Evolutionary conservation across 306 rosid species (phyloP).

Genomic region (Myrica gale): DNA sequence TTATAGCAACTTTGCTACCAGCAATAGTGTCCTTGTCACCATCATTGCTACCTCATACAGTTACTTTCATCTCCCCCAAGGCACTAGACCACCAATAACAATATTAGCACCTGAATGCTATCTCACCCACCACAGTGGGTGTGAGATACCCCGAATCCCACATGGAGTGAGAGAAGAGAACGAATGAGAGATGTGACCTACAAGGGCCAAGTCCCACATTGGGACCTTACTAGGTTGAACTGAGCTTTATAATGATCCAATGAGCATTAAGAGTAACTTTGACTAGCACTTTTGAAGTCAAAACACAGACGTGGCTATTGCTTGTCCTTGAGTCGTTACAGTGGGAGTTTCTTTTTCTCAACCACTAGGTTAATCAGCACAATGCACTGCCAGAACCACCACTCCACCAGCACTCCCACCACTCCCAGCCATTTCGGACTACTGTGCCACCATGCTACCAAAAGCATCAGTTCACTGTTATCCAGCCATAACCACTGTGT

Average conservation of each 20-base stretch:
- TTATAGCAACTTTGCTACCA: not conserved
- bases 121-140: not conserved
- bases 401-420: not conserved
- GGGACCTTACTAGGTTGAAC: too few species aligned
- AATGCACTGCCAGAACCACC: not conserved
- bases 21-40: not conserved
- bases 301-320: too few species aligned
- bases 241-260: too few species aligned
- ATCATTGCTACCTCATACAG: not conserved
- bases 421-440: not conserved
- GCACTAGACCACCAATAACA: not conserved
- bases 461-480: not conserved
- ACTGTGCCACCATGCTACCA: conserved; percentile 6
- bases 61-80: not conserved
- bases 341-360: not conserved
- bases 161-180: too few species aligned
- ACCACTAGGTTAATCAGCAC: not conserved
- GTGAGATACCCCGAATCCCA: too few species aligned
- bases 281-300: too few species aligned
- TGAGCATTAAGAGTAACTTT: too few species aligned
- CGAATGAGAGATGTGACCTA: too few species aligned
- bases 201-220: too few species aligned
- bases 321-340: too few species aligned
- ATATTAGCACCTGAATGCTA: not conserved
- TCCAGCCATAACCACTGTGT: not conserved